phyloP scores from a whole-genome alignment of 345 rosid species.

The Gynandropsis gynandra region DNA sequence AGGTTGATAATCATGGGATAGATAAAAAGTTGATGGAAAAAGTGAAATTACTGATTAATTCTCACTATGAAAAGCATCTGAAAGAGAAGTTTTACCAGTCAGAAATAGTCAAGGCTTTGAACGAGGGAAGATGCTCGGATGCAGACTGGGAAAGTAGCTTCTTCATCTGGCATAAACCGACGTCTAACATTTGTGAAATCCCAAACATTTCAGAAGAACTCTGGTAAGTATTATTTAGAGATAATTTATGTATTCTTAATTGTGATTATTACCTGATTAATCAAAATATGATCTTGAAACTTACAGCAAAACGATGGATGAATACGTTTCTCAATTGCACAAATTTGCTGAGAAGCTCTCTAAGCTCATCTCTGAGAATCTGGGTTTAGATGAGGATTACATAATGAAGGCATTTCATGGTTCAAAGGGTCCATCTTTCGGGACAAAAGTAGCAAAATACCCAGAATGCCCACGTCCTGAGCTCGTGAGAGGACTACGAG shows the following conservation, averaged over 20 bases:
- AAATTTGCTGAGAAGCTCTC: slow-evolving; percentile 61
- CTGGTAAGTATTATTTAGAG: slow-evolving; percentile 32
- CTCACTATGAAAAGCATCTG: slow-evolving; percentile 59
- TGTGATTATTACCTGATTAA: neutral
- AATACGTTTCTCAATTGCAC: slow-evolving; percentile 55
- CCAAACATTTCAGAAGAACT: slow-evolving; percentile 53
- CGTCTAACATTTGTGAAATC: slow-evolving; percentile 49
- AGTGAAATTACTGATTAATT: slow-evolving; percentile 58
- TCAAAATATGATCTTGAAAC: slow-evolving; percentile 9
- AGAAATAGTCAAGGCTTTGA: slow-evolving; percentile 47
- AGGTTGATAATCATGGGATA: slow-evolving; percentile 81
- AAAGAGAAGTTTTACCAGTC: slow-evolving; percentile 62
- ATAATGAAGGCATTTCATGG: slow-evolving; percentile 58
- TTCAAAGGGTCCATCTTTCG: slow-evolving; percentile 58
- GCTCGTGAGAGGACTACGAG: slow-evolving; percentile 74
- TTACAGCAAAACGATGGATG: slow-evolving; percentile 67
- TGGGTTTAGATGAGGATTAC: slow-evolving; percentile 46
- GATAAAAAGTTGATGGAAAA: slow-evolving; percentile 64
- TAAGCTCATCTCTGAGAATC: slow-evolving; percentile 70
- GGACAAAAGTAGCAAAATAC: slow-evolving; percentile 85
- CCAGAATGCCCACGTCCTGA: slow-evolving; percentile 74
- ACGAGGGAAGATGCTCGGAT: slow-evolving; percentile 33
- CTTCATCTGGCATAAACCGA: slow-evolving; percentile 69
- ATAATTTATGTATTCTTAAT: neutral
- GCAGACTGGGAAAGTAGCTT: slow-evolving; percentile 84